Evolutionary conservation across 345 rosid species (phyloP).

Genomic region (Bruguiera gymnorhiza): DNA sequence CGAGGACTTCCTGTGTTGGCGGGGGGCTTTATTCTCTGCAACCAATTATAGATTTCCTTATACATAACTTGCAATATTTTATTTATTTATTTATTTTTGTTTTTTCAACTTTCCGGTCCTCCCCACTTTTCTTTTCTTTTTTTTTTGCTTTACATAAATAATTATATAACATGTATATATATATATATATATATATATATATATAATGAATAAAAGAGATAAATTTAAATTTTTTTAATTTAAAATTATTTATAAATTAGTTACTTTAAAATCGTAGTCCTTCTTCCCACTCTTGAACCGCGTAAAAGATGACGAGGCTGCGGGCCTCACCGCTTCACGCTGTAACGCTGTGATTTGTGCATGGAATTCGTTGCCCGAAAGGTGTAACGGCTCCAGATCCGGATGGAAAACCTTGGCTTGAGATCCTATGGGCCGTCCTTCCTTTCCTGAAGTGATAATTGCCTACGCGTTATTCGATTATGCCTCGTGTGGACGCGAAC

Average conservation of each 20-base stretch:
- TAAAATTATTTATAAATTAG: too few species aligned
- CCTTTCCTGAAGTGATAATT: not conserved
- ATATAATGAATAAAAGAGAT: too few species aligned
- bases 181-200: too few species aligned
- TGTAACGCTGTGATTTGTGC: too few species aligned
- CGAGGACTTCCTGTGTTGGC: slow-evolving; percentile 23
- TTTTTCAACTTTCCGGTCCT: slow-evolving; percentile 22
- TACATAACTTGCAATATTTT: slow-evolving; percentile 18
- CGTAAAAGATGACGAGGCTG: not conserved
- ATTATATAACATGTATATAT: too few species aligned
- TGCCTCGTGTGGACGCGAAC: slow-evolving; percentile 26
- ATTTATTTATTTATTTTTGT: not conserved
- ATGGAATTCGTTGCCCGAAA: too few species aligned
- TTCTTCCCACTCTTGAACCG: slow-evolving; percentile 3
- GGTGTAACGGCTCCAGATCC: too few species aligned
- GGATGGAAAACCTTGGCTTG: too few species aligned
- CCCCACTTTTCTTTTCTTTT: not conserved
- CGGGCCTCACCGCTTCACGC: not conserved
- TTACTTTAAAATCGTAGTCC: too few species aligned
- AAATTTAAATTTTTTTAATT: too few species aligned
- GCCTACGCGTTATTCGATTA: slow-evolving; percentile 34
- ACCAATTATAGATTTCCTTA: slow-evolving; percentile 18
- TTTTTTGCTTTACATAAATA: too few species aligned
- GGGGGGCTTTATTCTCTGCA: slow-evolving; percentile 35
- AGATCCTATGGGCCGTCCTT: not conserved